Evolutionary conservation across 1,139 yeast genomes (phyloP).

Genomic region (Suzukiozyma palmioleophila): DNA sequence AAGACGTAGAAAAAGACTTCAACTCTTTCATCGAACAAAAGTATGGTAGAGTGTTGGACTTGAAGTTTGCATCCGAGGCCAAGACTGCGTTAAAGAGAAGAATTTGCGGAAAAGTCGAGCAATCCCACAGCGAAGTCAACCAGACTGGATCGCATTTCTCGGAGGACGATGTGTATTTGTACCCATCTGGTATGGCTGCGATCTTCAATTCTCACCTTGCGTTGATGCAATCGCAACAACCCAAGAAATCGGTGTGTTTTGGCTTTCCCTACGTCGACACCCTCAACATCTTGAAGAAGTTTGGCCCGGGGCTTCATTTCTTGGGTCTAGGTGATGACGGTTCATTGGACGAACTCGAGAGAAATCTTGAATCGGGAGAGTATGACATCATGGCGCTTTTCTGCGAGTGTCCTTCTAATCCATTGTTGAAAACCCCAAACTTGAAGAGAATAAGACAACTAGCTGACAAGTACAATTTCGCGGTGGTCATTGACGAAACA

Average conservation of each 20-base stretch:
- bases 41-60: constrained; percentile 82
- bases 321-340: constrained; percentile 79
- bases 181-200: constrained; percentile 91
- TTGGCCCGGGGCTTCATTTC: constrained; percentile 85
- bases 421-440: constrained; percentile 80
- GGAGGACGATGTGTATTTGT: constrained; percentile 72
- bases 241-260: constrained; percentile 76
- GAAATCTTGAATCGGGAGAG: constrained; percentile 56
- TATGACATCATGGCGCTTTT: constrained; percentile 63
- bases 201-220: constrained; percentile 80
- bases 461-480: constrained; percentile 67
- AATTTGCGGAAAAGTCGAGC: constrained; percentile 64
- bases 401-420: constrained; percentile 94
- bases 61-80: constrained; percentile 71
- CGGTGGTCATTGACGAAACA: constrained; percentile 87
- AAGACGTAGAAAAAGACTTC: constrained; percentile 48
- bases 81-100: constrained; percentile 69
- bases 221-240: constrained; percentile 28
- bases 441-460: constrained; percentile 57
- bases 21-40: constrained; percentile 79
- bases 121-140: constrained; percentile 30
- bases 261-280: constrained; percentile 97
- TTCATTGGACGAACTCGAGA: constrained; percentile 64
- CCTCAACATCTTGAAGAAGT: constrained; percentile 73
- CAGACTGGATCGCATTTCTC: constrained; percentile 31